Conservation (phyloP, 495 filamentous ascomycete species). For the Xylaria longipes region DNA sequence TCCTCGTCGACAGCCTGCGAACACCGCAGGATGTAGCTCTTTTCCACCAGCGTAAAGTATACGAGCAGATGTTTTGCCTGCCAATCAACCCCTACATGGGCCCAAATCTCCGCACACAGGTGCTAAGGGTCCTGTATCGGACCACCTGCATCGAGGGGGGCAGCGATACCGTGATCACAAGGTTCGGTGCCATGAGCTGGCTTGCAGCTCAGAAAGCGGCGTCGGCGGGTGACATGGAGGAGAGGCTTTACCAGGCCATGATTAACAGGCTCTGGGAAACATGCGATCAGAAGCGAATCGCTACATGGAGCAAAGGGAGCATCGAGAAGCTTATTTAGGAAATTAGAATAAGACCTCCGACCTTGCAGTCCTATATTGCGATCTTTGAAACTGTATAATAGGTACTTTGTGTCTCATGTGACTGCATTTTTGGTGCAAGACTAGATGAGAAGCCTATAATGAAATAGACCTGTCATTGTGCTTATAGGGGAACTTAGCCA, state of each 20-base stretch:
- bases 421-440: background rate
- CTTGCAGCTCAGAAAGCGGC: conserved; percentile 62
- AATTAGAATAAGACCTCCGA: background rate
- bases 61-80: conserved; percentile 77
- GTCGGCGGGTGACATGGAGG: conserved; percentile 48
- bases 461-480: background rate
- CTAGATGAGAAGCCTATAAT: background rate
- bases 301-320: conserved; percentile 68
- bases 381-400: background rate
- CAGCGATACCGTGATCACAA: conserved; percentile 83
- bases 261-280: conserved; percentile 68
- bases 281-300: conserved; percentile 70
- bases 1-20: conserved; percentile 70
- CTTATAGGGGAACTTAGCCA: too few species aligned
- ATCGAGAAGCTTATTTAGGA: conserved; percentile 36
- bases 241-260: conserved; percentile 62
- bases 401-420: background rate
- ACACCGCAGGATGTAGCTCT: conserved; percentile 71
- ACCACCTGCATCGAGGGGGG: conserved; percentile 76
- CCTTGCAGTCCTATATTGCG: background rate
- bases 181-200: conserved; percentile 84
- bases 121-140: conserved; percentile 76
- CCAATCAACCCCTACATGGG: conserved; percentile 70
- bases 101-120: conserved; percentile 64
- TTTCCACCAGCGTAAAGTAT: conserved; percentile 79